Evolutionary conservation across 176 grass and related monocot genomes (phyloP).

Genomic region (Thalia dealbata): DNA sequence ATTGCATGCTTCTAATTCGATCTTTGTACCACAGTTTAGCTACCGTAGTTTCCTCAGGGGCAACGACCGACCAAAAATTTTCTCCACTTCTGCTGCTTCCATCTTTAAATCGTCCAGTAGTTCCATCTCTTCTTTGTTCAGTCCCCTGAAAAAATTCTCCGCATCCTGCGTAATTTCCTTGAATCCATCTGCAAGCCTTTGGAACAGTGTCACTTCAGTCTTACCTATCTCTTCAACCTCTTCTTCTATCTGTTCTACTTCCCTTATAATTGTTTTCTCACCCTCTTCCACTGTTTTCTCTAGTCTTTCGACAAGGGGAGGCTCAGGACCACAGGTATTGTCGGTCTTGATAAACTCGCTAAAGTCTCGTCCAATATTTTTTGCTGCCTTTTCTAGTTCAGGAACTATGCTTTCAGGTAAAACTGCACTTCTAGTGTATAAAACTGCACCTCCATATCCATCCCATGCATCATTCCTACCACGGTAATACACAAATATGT

Average conservation of each 20-base stretch:
- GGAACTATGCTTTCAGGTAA: conserved; percentile 66
- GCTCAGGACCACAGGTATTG: conserved; percentile 85
- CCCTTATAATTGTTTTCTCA: conserved; percentile 58
- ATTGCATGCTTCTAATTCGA: neutral
- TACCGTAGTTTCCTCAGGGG: conserved; percentile 87
- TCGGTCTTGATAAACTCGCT: conserved; percentile 65
- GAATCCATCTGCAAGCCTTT: conserved; percentile 53
- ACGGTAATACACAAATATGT: conserved; percentile 85
- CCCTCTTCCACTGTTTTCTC: conserved; percentile 78
- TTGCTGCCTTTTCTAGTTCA: conserved; percentile 64
- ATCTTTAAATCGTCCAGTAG: conserved; percentile 74
- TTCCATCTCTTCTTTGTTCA: conserved; percentile 87
- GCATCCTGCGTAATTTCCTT: conserved; percentile 46
- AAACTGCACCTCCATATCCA: conserved; percentile 77
- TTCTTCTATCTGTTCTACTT: conserved; percentile 65
- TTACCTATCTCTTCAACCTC: conserved; percentile 65
- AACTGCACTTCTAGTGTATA: conserved; percentile 71
- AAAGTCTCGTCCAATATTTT: conserved; percentile 56
- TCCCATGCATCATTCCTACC: conserved; percentile 97
- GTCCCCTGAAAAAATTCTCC: conserved; percentile 60
- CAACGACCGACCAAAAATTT: conserved; percentile 58
- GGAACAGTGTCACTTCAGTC: conserved; percentile 51
- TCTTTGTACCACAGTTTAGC: neutral
- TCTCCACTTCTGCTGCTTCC: conserved; percentile 75
- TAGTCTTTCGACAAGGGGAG: conserved; percentile 68